Evolutionary conservation across 495 filamentous ascomycete genomes (phyloP), one percentile per base, ranked within the genome.

Genomic region (Staphylotrichum longicolle): DNA sequence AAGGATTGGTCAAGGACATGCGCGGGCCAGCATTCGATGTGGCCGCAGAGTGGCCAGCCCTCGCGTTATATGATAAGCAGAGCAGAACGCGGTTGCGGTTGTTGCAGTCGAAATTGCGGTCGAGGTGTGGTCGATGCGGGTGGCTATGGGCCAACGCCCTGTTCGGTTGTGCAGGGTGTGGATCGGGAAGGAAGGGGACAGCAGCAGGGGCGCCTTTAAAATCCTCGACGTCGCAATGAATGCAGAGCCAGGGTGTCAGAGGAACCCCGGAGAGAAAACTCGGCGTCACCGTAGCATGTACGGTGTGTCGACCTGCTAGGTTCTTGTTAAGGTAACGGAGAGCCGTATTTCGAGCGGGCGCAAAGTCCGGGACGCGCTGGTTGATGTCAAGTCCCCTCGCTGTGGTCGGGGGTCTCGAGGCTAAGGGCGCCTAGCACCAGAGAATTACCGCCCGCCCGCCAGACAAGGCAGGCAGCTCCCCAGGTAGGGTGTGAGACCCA

Each of bases 161-260:
- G 46, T 48, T 42, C 42, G 54, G 41, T 50, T 58, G 47, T 53
- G 57, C 49, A 34, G 48, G 45, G 34, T 57, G 49, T 52, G 57
- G 57, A 46, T 37, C 57, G 49, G 57, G 37, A 45, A 53, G 37
- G 48, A 42, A 51, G 46, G 32, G 32, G 57, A 27, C 20, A 27
- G 20, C 20, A 27, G 48, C 39, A 45, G 48, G 57, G 48, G 57
- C 56, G 49, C 49, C 48, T 60, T 60, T 53, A 53, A 53, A 60
- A 53, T 46, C 57, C 39, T 41, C 57, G 48, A 52, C 57, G 57
- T 60, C 48, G 57, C 57, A 60, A 53, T 39, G 39, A 60, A 27
- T 53, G 57, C 48, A 50, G 37, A 12, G 34, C 50, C 7, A 20
- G 50, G 50, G 48, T 14, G 54, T 41, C 42, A n/a, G 27, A 39